phyloP scores from a whole-genome alignment of 2,329 filamentous ascomycete species.

The Seiridium unicorne region DNA sequence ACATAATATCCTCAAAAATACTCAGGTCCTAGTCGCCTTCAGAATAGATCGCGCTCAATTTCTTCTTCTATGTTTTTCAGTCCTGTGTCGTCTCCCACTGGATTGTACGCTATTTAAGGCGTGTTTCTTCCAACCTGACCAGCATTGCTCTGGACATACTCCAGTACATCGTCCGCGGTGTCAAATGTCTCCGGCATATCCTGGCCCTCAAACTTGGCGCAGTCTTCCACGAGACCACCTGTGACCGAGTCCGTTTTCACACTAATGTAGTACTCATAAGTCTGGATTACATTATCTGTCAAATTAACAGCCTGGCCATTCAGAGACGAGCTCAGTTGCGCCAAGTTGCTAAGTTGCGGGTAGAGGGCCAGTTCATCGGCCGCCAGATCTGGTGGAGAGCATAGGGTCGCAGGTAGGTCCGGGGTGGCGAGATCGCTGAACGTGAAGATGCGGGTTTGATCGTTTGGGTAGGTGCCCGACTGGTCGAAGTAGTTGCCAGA shows the following conservation, averaged over 20 bases:
- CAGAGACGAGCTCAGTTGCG: slow-evolving; percentile 5
- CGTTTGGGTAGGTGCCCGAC: slow-evolving; percentile 11
- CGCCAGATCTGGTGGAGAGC: slow-evolving; percentile 15
- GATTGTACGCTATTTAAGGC: background rate
- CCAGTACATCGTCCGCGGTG: slow-evolving; percentile 11
- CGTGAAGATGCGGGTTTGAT: slow-evolving; percentile 15
- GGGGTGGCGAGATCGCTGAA: slow-evolving; percentile 17
- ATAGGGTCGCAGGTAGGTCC: slow-evolving; percentile 11
- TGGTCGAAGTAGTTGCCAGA: slow-evolving; percentile 17
- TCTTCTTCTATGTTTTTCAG: too few species aligned
- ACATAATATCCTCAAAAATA: too few species aligned
- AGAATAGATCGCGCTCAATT: too few species aligned
- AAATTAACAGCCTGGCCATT: slow-evolving; percentile 13
- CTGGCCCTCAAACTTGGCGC: slow-evolving; percentile 13
- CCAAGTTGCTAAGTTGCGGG: slow-evolving; percentile 1
- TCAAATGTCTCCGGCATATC: slow-evolving; percentile 12
- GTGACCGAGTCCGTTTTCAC: slow-evolving; percentile 11
- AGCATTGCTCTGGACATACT: slow-evolving; percentile 15
- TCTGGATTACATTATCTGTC: slow-evolving; percentile 11
- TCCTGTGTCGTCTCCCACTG: too few species aligned
- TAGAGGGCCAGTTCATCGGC: background rate
- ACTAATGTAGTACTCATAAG: slow-evolving; percentile 13
- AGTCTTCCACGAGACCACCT: slow-evolving; percentile 12
- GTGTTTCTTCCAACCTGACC: slow-evolving; percentile 12
- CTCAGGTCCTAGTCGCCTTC: too few species aligned